Percentiles rank a stretch among this genome's conserved stretches.
These are phyloP conservation scores for Perilla frutescens DNA, from an alignment of 257 asterid species.

Conservation along the genomic window DNA sequence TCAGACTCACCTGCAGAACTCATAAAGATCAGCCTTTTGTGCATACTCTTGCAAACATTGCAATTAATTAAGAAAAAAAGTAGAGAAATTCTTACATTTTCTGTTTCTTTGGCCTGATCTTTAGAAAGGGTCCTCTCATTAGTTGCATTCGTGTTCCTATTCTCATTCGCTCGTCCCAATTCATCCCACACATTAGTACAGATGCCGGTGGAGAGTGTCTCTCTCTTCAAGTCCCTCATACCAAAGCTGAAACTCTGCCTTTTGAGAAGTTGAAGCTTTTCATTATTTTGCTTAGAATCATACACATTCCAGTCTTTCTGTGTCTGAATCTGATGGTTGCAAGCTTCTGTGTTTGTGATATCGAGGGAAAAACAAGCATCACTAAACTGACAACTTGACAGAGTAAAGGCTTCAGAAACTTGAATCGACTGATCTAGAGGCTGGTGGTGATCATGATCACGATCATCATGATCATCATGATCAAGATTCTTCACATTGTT, in stretches of 20 bases:
- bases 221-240: slow-evolving; percentile 29
- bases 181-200: slow-evolving; percentile 48
- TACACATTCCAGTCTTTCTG: neutral
- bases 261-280: slow-evolving; percentile 17
- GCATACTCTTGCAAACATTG: neutral
- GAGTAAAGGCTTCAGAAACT: slow-evolving; percentile 35
- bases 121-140: slow-evolving; percentile 2
- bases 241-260: slow-evolving; percentile 21
- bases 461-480: slow-evolving; percentile 8
- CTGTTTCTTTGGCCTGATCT: slow-evolving; percentile 19
- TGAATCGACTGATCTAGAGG: slow-evolving; percentile 33
- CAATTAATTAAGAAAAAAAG: neutral
- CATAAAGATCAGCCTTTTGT: neutral
- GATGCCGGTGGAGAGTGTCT: slow-evolving; percentile 36
- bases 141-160: slow-evolving; percentile 10
- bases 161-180: slow-evolving; percentile 30
- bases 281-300: neutral
- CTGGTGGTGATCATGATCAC: slow-evolving; percentile 26
- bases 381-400: slow-evolving; percentile 54
- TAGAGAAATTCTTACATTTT: slow-evolving; percentile 35
- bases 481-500: slow-evolving; percentile 20
- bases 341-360: slow-evolving; percentile 33
- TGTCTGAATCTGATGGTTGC: neutral
- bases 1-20: slow-evolving; percentile 37
- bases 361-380: slow-evolving; percentile 68